Percentiles rank a stretch among this genome's conserved stretches.
phyloP scores from a whole-genome alignment of 352 stramenopile genomes.

The Pythium dissotocum region DNA sequence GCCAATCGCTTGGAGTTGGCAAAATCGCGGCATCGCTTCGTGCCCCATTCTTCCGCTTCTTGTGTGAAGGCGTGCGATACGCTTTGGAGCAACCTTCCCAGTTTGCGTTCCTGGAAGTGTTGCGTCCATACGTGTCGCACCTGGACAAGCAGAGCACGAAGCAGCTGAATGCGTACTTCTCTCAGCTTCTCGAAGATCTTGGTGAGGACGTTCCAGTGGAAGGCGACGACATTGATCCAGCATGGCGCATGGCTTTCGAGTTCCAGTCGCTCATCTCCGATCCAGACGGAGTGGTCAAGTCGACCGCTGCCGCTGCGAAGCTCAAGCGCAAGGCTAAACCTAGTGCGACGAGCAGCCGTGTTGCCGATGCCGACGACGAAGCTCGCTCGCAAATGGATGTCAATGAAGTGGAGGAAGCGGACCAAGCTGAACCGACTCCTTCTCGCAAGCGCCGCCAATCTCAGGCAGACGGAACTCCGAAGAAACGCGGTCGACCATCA shows the following conservation, averaged over 20 bases:
- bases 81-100: slow-evolving; percentile 55
- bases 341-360: slow-evolving; percentile 10
- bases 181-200: slow-evolving; percentile 51
- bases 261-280: slow-evolving; percentile 46
- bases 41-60: slow-evolving; percentile 78
- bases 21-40: slow-evolving; percentile 66
- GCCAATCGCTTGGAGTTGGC: slow-evolving; percentile 76
- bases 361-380: slow-evolving; percentile 5
- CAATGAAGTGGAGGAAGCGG: slow-evolving; percentile 7
- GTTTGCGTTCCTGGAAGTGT: slow-evolving; percentile 68
- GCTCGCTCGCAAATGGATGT: slow-evolving; percentile 9
- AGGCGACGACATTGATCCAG: slow-evolving; percentile 40
- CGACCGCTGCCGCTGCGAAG: slow-evolving; percentile 2
- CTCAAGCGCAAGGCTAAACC: slow-evolving; percentile 26
- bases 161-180: slow-evolving; percentile 72
- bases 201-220: slow-evolving; percentile 41
- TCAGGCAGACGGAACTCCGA: background rate
- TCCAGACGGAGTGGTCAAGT: slow-evolving; percentile 22
- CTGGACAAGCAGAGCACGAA: slow-evolving; percentile 63
- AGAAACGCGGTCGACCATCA: background rate
- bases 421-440: background rate
- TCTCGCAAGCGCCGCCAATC: background rate
- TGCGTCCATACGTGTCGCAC: slow-evolving; percentile 73
- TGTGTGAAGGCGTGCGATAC: slow-evolving; percentile 81
- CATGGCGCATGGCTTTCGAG: slow-evolving; percentile 66